Evolutionary conservation across 1,139 yeast species (phyloP).

Genomic region (Suhomyces guaymorum): DNA sequence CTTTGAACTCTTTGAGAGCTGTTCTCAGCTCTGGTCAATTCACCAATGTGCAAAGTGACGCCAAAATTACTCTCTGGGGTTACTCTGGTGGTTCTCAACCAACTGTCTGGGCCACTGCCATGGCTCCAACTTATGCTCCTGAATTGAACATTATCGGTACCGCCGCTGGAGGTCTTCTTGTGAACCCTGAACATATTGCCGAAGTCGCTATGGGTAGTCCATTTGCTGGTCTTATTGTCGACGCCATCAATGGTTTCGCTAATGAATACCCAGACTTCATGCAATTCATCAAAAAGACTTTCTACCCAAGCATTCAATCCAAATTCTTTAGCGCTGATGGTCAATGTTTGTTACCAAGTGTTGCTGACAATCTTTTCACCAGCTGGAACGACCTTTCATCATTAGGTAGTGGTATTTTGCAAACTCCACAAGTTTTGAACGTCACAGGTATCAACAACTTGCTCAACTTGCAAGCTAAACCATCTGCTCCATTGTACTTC

Average conservation of each 20-base stretch:
- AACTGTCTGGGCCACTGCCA: conserved; percentile 22
- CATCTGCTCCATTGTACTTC: not conserved
- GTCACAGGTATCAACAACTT: not conserved
- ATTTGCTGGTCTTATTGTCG: not conserved
- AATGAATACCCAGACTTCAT: not conserved
- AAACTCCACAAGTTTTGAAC: not conserved
- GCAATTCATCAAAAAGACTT: not conserved
- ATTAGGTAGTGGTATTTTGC: not conserved
- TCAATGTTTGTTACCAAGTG: not conserved
- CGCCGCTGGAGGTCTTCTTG: not conserved
- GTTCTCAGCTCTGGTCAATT: conserved; percentile 13
- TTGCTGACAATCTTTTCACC: conserved; percentile 1
- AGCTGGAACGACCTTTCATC: not conserved
- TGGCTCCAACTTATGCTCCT: conserved; percentile 24
- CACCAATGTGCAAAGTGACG: conserved; percentile 17
- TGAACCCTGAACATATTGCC: not conserved
- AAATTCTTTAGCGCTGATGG: not conserved
- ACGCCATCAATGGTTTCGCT: not conserved
- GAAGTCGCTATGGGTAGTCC: not conserved
- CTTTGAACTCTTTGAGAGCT: conserved; percentile 31
- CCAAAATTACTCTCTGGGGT: conserved; percentile 22
- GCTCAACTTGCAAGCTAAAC: not conserved
- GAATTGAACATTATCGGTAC: conserved; percentile 19
- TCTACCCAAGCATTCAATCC: not conserved
- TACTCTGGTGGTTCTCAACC: conserved; percentile 25